These are phyloP conservation scores for Simmondsia chinensis DNA, from an alignment of 148 eudicot species.

Conservation along the genomic window DNA sequence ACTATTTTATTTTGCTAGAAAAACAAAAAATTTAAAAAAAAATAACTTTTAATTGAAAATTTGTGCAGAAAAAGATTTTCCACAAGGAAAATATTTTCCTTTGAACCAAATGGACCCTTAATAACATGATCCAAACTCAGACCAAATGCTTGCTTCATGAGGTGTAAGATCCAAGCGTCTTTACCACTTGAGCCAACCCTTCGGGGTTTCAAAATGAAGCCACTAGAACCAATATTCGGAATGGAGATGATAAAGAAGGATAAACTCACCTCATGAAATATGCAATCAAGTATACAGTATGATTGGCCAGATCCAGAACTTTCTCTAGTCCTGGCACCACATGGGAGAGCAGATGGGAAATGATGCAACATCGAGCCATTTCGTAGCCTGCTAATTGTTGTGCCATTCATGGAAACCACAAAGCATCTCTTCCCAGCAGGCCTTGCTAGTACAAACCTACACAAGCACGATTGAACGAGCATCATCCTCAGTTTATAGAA, in stretches of 20 bases:
- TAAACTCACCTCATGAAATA: constrained; percentile 71
- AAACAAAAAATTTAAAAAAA: too few relatives aligned
- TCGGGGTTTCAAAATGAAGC: background rate
- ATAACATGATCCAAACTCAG: too few relatives aligned
- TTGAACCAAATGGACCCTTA: too few relatives aligned
- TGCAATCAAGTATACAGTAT: constrained; percentile 90
- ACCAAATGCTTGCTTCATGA: too few relatives aligned
- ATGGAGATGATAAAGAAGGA: background rate
- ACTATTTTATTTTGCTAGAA: too few relatives aligned
- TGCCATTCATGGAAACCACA: constrained; percentile 91
- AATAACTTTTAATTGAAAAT: too few relatives aligned
- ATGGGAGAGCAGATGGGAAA: constrained; percentile 87
- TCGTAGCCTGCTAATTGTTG: constrained; percentile 77
- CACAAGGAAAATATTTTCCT: too few relatives aligned
- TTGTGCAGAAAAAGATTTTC: too few relatives aligned
- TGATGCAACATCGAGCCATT: constrained; percentile 77
- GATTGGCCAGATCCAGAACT: constrained; percentile 58
- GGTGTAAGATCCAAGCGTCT: too few relatives aligned
- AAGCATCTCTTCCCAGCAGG: constrained; percentile 97
- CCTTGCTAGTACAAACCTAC: constrained; percentile 87
- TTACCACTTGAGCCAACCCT: background rate
- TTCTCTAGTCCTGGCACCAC: constrained; percentile 67
- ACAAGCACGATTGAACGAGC: constrained; percentile 8
- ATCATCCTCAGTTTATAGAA: background rate
- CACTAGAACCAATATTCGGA: background rate